Base-by-base conservation (phyloP, 257 asterid genomes). In the Solanum habrochaites region DNA sequence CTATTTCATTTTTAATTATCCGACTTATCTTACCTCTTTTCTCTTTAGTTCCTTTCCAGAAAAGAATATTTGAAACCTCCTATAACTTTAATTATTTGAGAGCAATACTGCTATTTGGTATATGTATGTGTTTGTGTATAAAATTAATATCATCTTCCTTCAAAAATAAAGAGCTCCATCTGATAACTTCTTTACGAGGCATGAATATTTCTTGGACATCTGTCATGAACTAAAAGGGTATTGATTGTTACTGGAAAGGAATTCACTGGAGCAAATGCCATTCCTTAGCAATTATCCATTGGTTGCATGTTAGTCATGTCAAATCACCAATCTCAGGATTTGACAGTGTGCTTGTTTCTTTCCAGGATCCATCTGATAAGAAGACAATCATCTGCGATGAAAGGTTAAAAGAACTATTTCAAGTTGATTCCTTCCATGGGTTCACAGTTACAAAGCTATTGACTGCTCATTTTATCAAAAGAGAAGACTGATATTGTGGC, bases 361-460 rank as follows among this genome's bases (percentile, higher is more conserved):
- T 87, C 47, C 86, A 91, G 92, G 92, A 91, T 87, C 91, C 91
- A 45, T 75, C 84, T 4, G 88, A 91, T 75, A 90, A 82, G 91
- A 90, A 86, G 90, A 87, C 27, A 70, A 80, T 90, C 45, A 32
- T 90, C 45, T 90, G 93, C 16, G 91, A 91, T 69, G 91, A 90
- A 49, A 88, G 88, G 91, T 60, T 91, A 56, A 90, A 88, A 83
- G 90, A 90, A 75, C 92, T 91, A 47, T 88, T 91, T 40, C 77
- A 90, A 27, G 88, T 90, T 40, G 87, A 85, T 82, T 89, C 93
- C 39, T 91, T 91, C 87, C 32, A 47, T 16, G 93, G 93, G 69
- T 90, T 91, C 87, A 70, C 86, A n/a, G 87, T 91, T 29, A 56
- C 90, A 8, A 91, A 88, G 88, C 90, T 86, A 49, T 89, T 90